Evolutionary conservation across 148 eudicot species (phyloP), one percentile per base, ranked within the genome.

Genomic region (Nepenthes gracilis): DNA sequence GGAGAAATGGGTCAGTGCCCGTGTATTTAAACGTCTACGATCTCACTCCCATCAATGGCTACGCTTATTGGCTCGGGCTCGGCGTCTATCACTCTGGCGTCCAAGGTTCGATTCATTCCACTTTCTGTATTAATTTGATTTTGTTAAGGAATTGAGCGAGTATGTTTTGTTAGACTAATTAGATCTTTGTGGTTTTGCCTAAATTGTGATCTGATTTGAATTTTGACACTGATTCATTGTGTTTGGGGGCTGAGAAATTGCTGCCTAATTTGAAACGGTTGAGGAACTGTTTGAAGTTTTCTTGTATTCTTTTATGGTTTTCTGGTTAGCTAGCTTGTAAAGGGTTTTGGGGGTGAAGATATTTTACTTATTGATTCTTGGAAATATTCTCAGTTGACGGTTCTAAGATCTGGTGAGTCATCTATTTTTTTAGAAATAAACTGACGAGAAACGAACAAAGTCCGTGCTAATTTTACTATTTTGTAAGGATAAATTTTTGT

Each of bases 21-120:
- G 92, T 88, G 55, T 88, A 81, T 70, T 74, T 88, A 53, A 88
- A 85, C 52, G 96, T 88, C 0, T 88, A 88, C 70, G 96, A 88
- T 88, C 85, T 88, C 59, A 88, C 89, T 5, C 87, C 96, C 36
- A 88, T 88, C 37, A 88, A 88, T 72, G 95, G 90, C 38, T 87
- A 87, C 55, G 90, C 95, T 59, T 87, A 87, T 58, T 87, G 95
- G 95, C 62, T 88, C 61, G 96, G 96, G 58, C 96, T 88, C 62
- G 96, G 96, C 34, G 84, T 88, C 45, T 88, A 88, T 34, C 96
- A 88, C 63, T 88, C 96, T 64, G 96, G 96, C 54, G 82, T 88
- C 49, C 92, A 88, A 88, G 96, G 96, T 87, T 52, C 6, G 12
- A 9, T 5, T 34, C 52, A 14, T 14, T 49, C 35, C 49, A 43